These are phyloP conservation scores for Colletotrichum sp. DNA, from an alignment of 2,329 filamentous ascomycete species.

Conservation along the genomic window DNA sequence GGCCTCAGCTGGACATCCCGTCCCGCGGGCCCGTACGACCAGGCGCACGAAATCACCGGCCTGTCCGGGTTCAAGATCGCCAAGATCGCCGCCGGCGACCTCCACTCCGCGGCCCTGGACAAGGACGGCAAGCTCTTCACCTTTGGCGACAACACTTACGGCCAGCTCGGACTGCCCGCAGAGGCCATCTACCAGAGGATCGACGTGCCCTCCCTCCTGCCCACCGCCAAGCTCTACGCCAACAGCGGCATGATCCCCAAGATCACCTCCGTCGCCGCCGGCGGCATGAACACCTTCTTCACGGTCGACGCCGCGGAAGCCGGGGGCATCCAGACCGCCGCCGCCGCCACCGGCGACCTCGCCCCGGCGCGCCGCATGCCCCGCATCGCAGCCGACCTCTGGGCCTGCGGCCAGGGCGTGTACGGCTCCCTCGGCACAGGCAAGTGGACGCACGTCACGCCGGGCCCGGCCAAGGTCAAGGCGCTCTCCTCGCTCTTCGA, in stretches of 20 bases:
- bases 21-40: constrained; percentile 79
- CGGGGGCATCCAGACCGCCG: constrained; percentile 36
- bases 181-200: constrained; percentile 65
- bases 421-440: constrained; percentile 84
- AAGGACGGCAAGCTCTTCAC: constrained; percentile 78
- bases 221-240: constrained; percentile 75
- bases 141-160: constrained; percentile 90
- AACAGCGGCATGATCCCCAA: constrained; percentile 66
- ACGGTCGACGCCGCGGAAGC: constrained; percentile 77
- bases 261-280: constrained; percentile 82
- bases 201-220: constrained; percentile 74
- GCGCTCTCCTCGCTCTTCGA: constrained; percentile 83
- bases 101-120: constrained; percentile 83
- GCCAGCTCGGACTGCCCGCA: constrained; percentile 87
- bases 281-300: constrained; percentile 87
- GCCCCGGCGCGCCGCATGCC: constrained; percentile 35
- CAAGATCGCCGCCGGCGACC: constrained; percentile 83
- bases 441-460: constrained; percentile 87
- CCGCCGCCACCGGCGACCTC: constrained; percentile 12
- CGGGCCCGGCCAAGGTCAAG: constrained; percentile 80
- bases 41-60: constrained; percentile 77
- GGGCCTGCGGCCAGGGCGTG: constrained; percentile 87
- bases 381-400: constrained; percentile 74
- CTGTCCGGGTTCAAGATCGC: constrained; percentile 74
- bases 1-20: constrained; percentile 81